Evolutionary conservation across 257 asterid species (phyloP), one percentile per base, ranked within the genome.

Genomic region (Plantago major): DNA sequence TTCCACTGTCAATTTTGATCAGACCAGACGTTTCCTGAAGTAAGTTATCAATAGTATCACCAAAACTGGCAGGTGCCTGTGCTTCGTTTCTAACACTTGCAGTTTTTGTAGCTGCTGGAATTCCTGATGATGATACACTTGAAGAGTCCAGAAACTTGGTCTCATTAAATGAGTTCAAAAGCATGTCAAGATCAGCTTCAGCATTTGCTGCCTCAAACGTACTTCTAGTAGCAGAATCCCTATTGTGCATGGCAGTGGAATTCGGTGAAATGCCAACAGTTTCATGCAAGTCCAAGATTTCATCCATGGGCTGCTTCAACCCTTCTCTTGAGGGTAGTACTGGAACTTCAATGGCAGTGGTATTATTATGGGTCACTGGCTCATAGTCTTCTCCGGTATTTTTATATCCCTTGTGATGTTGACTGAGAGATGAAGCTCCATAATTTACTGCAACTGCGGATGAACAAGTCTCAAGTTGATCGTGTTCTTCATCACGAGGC

Each of bases 171-270:
- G 95, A 84, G 75, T 73, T 81, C 28, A 91, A 86, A 79, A 91
- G 98, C 85, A 75, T 70, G 75, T 91, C 95, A 18, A 88, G 96
- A 74, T 91, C 95, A 40, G 85, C 89, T 70, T 82, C 98, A 51
- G 84, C 94, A 66, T 51, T 70, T 12, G 78, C 65, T 33, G 83
- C 87, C 76, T 81, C 78, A 44, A 77, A 84, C 56, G 46, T 63
- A 46, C 66, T 77, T 60, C 44, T 60, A 50, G 82, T 45, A 60
- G 46, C 48, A 44, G 81, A 58, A 67, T 67, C 66, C n/a, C 17
- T 11, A 16, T 44, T 40, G 59, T 43, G 49, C 55, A 66, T 64
- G 4, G 78, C 43, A 57, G 60, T 28, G 53, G 65, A 40, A 61
- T 46, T 63, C 16, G 53, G 57, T 1, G 57, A 44, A 60, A 45